Conservation (phyloP, 2,329 filamentous ascomycete species). For the Aspergillus bombycis region DNA sequence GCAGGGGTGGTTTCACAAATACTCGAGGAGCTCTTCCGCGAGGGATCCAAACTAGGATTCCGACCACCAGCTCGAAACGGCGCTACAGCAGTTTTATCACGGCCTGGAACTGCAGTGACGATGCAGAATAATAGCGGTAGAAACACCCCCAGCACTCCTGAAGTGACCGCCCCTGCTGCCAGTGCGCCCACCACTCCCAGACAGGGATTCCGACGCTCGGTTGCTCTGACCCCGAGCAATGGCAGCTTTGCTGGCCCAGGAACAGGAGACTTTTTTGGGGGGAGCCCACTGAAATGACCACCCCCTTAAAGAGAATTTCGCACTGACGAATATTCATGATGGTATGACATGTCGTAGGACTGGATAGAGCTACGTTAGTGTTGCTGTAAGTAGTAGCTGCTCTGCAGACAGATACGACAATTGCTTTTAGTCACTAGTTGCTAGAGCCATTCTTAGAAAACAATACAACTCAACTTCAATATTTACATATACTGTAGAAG, state of each 20-base stretch:
- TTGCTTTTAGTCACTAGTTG: neutral
- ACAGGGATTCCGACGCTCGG: constrained; percentile 45
- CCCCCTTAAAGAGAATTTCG: neutral
- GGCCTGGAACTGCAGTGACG: constrained; percentile 44
- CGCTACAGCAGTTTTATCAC: constrained; percentile 34
- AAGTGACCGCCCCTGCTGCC: constrained; percentile 27
- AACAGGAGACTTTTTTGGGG: constrained; percentile 42
- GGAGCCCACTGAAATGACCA: constrained; percentile 42
- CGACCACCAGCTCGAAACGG: constrained; percentile 55
- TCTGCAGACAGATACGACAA: neutral
- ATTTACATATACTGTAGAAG: neutral
- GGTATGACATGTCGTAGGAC: neutral
- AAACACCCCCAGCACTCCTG: constrained; percentile 46
- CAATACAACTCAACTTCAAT: neutral
- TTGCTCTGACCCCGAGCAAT: constrained; percentile 47
- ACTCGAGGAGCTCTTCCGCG: constrained; percentile 81
- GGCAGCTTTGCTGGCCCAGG: constrained; percentile 44
- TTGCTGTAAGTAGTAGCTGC: neutral
- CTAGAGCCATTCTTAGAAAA: neutral
- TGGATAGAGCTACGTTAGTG: neutral
- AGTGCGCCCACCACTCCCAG: constrained; percentile 46
- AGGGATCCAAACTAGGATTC: constrained; percentile 62
- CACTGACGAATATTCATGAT: constrained; percentile 4
- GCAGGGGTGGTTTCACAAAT: constrained; percentile 82
- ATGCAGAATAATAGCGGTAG: constrained; percentile 44